Evolutionary conservation across 140 eudicot genomes (phyloP), one percentile per base, ranked within the genome.

Genomic region (Stevia rebaudiana): DNA sequence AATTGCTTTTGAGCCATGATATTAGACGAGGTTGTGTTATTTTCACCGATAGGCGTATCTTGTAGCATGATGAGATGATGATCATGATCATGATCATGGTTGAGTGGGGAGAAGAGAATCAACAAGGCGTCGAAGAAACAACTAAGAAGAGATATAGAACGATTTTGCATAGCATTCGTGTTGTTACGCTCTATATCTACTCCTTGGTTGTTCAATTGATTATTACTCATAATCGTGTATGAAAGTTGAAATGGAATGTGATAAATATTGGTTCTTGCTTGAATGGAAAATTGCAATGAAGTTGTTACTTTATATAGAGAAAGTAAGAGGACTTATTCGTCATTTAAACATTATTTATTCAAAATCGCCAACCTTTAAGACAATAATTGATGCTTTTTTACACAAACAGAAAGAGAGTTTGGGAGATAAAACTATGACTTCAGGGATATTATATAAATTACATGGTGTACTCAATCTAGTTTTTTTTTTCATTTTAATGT

Each of bases 241-340:
- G 16, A 23, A 61, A 37, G 2, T 44, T 48, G 48, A 9, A 49
- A 6, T 56, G 16, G 37, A 69, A 44, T 46, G 51, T 12, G 52
- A 33, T 18, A 19, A 49, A 31, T 24, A 25, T 16, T 41, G 77
- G 25, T 24, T 49, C 25, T 62, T 62, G 59, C 8, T 52, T 72
- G 76, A 31, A 46, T 64, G 78, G 15, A 42, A 52, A 31, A 19
- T 53, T 49, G 52, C 8, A 53, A 43, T 54, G 59, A 11, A 42
- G 60, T 59, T 50, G 58, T 68, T 75, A 41, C 69, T 60, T 48
- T 74, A 60, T 67, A 74, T 67, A 74, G 69, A 65, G 28, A 56
- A 8, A 16, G 47, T 8, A 0, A 40, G 49, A 22, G 33, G 60
- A 11, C 6, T 23, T 9, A 22, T 22, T 24, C 8, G 39, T 42